phyloP scores from a whole-genome alignment of 225 moss, liverwort and hornwort species.

The Sphagnum contortum region DNA sequence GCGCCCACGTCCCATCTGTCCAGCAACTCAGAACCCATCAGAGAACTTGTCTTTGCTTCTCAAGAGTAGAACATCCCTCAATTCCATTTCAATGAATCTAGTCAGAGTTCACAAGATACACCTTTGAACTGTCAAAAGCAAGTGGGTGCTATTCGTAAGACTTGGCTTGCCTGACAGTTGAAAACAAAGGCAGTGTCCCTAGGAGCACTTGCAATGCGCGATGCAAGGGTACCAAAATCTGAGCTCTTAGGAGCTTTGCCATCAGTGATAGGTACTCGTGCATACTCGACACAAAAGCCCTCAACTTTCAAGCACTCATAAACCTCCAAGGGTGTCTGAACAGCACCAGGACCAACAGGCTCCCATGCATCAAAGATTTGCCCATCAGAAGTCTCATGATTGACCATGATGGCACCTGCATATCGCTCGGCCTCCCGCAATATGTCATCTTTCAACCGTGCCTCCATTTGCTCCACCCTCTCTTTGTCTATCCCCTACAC shows the following conservation, averaged over 20 bases:
- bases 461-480: constrained; percentile 99
- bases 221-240: constrained; percentile 82
- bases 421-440: constrained; percentile 80
- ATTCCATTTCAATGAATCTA: too few relatives aligned
- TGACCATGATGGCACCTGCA: constrained; percentile 93
- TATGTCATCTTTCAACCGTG: constrained; percentile 88
- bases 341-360: constrained; percentile 56
- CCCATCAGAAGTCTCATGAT: constrained; percentile 88
- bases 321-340: constrained; percentile 94
- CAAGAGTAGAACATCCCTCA: too few relatives aligned
- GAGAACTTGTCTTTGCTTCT: too few relatives aligned
- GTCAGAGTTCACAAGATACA: too few relatives aligned
- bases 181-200: constrained; percentile 87
- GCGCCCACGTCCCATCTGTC: constrained; percentile 98
- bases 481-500: constrained; percentile 88
- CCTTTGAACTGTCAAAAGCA: too few relatives aligned
- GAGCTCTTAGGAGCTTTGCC: constrained; percentile 99
- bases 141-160: too few relatives aligned
- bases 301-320: constrained; percentile 78
- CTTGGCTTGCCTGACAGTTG: constrained; percentile 75
- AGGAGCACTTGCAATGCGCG: constrained; percentile 71
- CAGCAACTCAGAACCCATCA: neutral
- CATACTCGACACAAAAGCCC: constrained; percentile 80
- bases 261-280: constrained; percentile 96
- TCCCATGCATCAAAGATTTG: constrained; percentile 99